Percentiles rank a stretch among this genome's conserved stretches.
Conservation (phyloP, 2,329 filamentous ascomycete genomes). For the Paecilomyces sp. region DNA sequence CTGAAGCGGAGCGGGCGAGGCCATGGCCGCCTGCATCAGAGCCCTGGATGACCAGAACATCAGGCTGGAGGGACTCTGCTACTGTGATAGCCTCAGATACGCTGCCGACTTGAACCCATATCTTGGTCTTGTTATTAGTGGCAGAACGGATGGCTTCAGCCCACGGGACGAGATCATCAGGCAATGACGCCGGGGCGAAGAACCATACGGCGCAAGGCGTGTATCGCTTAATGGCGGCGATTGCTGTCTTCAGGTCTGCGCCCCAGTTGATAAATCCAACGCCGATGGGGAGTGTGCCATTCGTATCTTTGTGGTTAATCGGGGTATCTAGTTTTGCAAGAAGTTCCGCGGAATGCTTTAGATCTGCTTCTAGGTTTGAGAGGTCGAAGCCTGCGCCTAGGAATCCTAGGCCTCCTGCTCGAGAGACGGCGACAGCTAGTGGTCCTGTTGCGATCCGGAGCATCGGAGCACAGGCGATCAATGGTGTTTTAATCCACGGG, state of each 20-base stretch:
- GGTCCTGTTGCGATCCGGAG: conserved; percentile 50
- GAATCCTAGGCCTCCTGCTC: conserved; percentile 49
- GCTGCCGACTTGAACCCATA: conserved; percentile 50
- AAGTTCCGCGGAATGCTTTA: conserved; percentile 19
- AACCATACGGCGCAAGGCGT: conserved; percentile 34
- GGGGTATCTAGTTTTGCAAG: conserved; percentile 7
- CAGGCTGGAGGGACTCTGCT: conserved; percentile 30
- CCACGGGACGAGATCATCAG: conserved; percentile 19
- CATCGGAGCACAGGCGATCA: conserved; percentile 63
- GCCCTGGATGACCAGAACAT: conserved; percentile 48
- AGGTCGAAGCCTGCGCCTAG: conserved; percentile 50
- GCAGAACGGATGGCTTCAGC: conserved; percentile 34
- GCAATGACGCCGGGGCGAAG: conserved; percentile 24
- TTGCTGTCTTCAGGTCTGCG: conserved; percentile 18
- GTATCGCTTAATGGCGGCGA: conserved; percentile 23
- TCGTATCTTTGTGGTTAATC: conserved; percentile 5
- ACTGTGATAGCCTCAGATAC: conserved; percentile 41
- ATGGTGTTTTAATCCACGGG: conserved; percentile 51
- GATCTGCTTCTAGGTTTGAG: conserved; percentile 19
- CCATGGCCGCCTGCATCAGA: conserved; percentile 50
- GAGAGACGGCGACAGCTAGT: conserved; percentile 55
- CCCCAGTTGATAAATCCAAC: conserved; percentile 36
- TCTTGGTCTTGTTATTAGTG: conserved; percentile 32
- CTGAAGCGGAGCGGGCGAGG: conserved; percentile 36
- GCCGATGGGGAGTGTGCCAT: conserved; percentile 27